phyloP scores from a whole-genome alignment of 768 basidiomycete species.

The Amanita rubescens region DNA sequence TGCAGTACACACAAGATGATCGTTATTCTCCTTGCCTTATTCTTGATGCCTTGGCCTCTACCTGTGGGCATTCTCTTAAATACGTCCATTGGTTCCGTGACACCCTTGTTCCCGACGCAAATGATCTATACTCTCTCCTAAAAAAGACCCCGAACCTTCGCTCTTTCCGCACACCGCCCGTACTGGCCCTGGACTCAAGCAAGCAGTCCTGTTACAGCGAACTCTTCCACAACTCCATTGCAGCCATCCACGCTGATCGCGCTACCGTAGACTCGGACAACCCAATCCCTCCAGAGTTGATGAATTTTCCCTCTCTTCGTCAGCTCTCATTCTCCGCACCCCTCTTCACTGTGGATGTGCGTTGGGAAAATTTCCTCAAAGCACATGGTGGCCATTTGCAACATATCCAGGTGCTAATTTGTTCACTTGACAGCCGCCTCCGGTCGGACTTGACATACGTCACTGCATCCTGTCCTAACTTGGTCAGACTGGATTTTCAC shows the following conservation, averaged over 20 bases:
- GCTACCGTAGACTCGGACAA: background rate
- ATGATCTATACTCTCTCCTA: background rate
- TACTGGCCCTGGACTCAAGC: background rate
- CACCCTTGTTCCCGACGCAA: background rate
- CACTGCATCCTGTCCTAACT: background rate
- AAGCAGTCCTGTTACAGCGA: background rate
- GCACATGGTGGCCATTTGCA: background rate
- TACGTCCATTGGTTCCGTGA: slow-evolving; percentile 6
- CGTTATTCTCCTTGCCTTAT: background rate
- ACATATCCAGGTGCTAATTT: slow-evolving; percentile 1
- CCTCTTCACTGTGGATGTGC: background rate
- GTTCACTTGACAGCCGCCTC: background rate
- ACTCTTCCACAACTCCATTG: background rate
- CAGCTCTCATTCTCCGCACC: slow-evolving; percentile 1
- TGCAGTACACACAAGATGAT: background rate
- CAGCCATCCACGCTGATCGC: background rate
- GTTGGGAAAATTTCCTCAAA: slow-evolving; percentile 5
- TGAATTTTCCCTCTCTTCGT: slow-evolving; percentile 4
- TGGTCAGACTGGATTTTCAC: background rate
- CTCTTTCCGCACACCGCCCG: background rate
- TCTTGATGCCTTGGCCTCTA: background rate
- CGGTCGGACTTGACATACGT: background rate
- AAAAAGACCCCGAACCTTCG: slow-evolving; percentile 1
- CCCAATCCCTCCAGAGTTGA: slow-evolving; percentile 2
- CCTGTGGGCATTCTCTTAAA: background rate